Evolutionary conservation across 495 filamentous ascomycete genomes (phyloP).

Genomic region (Parmelia sp.): DNA sequence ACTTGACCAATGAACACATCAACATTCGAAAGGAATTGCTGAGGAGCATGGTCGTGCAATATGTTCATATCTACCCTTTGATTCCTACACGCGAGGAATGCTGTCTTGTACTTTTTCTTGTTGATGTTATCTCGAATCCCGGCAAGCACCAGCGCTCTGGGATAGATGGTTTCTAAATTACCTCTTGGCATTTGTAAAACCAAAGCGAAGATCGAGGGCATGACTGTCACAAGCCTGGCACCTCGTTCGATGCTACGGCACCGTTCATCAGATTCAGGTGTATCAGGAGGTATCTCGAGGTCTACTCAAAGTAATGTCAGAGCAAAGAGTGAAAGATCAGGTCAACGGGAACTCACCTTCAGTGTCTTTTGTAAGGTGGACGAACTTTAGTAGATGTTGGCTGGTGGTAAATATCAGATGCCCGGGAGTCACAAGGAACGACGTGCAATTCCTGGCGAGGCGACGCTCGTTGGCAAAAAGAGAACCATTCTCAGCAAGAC

Average conservation of each 20-base stretch:
- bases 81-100: slow-evolving; percentile 79
- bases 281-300: slow-evolving; percentile 77
- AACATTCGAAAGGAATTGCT: slow-evolving; percentile 73
- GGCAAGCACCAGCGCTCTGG: slow-evolving; percentile 83
- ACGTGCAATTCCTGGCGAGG: slow-evolving; percentile 81
- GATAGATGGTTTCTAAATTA: slow-evolving; percentile 92
- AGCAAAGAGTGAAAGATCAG: background rate
- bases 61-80: slow-evolving; percentile 98
- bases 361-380: slow-evolving; percentile 65
- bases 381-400: slow-evolving; percentile 86
- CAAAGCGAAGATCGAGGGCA: slow-evolving; percentile 75
- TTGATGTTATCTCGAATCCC: slow-evolving; percentile 77
- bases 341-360: slow-evolving; percentile 39
- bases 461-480: slow-evolving; percentile 70
- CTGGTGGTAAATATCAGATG: slow-evolving; percentile 90
- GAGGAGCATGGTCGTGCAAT: slow-evolving; percentile 82
- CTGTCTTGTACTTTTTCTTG: slow-evolving; percentile 68
- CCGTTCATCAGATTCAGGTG: slow-evolving; percentile 84
- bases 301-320: slow-evolving; percentile 39
- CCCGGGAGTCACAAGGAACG: slow-evolving; percentile 71
- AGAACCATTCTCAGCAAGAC: slow-evolving; percentile 64
- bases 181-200: slow-evolving; percentile 90
- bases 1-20: slow-evolving; percentile 78
- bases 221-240: slow-evolving; percentile 76
- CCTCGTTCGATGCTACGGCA: slow-evolving; percentile 91